These are phyloP conservation scores for Calcarisporium arbuscula DNA, from an alignment of 2,329 filamentous ascomycete species.

Conservation along the genomic window DNA sequence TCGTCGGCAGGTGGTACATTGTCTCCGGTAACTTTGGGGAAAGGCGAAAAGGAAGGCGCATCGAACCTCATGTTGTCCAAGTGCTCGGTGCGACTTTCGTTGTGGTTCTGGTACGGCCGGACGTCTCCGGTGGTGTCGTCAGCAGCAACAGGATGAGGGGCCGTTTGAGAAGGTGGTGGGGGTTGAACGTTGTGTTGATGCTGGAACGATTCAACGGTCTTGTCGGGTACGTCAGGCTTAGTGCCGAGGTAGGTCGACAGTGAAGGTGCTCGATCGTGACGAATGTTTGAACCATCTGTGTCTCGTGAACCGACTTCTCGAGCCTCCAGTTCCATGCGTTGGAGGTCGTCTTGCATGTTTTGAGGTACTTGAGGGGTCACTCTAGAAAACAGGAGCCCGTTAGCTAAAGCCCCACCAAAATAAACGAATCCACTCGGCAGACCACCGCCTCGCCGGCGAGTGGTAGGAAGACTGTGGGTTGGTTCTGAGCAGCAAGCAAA, in stretches of 20 bases:
- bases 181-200: no score
- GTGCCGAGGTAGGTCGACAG: conserved; percentile 32
- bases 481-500: not conserved
- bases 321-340: conserved; percentile 81
- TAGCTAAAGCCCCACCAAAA: conserved; percentile 27
- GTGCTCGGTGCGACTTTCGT: conserved; percentile 26
- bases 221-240: conserved; percentile 6
- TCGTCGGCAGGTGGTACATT: conserved; percentile 93
- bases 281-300: conserved; percentile 22
- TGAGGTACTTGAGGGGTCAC: conserved; percentile 93
- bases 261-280: conserved; percentile 37
- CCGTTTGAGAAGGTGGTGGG: no score
- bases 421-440: conserved; percentile 3
- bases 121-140: conserved; percentile 30
- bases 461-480: no score
- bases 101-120: conserved; percentile 28
- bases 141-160: conserved; percentile 23
- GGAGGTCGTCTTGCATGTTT: conserved; percentile 92
- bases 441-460: no score
- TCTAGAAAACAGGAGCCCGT: conserved; percentile 43
- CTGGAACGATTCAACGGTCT: conserved; percentile 11
- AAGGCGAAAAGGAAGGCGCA: conserved; percentile 80
- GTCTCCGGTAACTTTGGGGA: conserved; percentile 78
- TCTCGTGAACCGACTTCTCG: conserved; percentile 36
- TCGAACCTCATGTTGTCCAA: conserved; percentile 42